Evolutionary conservation across 164 flowering plant genomes (phyloP), one percentile per base, ranked within the genome.

Genomic region (Vitis vinifera): DNA sequence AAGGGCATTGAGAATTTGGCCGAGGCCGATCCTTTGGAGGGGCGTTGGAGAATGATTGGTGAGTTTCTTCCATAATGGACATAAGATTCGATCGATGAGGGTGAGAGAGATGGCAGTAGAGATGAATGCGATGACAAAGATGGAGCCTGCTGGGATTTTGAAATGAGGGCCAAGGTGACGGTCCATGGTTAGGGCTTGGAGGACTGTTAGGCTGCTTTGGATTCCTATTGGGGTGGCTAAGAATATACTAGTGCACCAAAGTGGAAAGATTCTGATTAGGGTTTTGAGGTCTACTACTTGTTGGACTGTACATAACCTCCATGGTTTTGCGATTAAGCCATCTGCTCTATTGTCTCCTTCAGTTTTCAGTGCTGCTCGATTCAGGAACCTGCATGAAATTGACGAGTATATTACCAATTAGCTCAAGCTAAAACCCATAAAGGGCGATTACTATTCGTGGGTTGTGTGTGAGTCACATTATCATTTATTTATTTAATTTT

Each of bases 251-350:
- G 70, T 37, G 0, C 56, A 44, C 70, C 75, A 74, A 3, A 75
- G 59, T 1, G 81, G 75, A 5, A 74, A 11, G 59, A 75, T 57
- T 60, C 51, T 68, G 23, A 74, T 12, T 4, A 78, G 31, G 49
- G 74, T 37, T 37, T 74, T 78, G 8, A 68, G 65, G 44, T 75
- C 76, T 59, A 71, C 78, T 5, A 71, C 71, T 58, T 68, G 68
- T 53, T 73, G 74, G 17, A 73, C 79, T 15, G 87, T 79, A 68
- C 90, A 85, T 30, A 85, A 76, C 16, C 72, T 84, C 92, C 94
- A 88, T 59, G 85, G 77, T 15, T 77, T 84, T 48, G 78, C 67
- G 0, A 77, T 44, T 9, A 79, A 61, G 17, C 82, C 86, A 31
- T 80, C 77, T 12, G 72, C 49, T 29, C 31, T 15, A 3, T 51